A percentile compares a stretch with the other conserved stretches of the same genome.
These are phyloP conservation scores for Penicillium subrubescens DNA, from an alignment of 495 filamentous ascomycete genomes.

Conservation along the genomic window DNA sequence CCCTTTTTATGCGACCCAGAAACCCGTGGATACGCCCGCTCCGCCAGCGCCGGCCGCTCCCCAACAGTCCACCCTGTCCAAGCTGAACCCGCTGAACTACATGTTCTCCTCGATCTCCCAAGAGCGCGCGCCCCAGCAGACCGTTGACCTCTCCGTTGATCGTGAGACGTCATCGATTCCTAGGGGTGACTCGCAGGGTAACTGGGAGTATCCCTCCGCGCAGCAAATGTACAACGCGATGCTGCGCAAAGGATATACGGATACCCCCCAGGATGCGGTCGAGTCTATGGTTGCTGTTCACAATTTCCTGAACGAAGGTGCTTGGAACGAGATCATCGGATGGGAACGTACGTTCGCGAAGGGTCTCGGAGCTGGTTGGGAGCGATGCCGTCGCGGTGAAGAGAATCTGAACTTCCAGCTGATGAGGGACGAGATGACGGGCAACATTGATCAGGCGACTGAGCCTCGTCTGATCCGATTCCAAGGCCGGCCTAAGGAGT, in stretches of 20 bases:
- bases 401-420: conserved; percentile 50
- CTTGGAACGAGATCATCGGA: conserved; percentile 88
- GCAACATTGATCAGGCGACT: conserved; percentile 41
- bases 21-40: conserved; percentile 24
- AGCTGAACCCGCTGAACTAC: conserved; percentile 91
- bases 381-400: conserved; percentile 73
- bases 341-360: conserved; percentile 86
- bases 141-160: conserved; percentile 67
- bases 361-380: conserved; percentile 72
- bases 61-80: conserved; percentile 58
- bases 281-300: conserved; percentile 96
- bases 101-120: conserved; percentile 90
- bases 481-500: conserved; percentile 82
- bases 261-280: conserved; percentile 90
- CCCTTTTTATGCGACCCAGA: conserved; percentile 41
- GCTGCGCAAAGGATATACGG: conserved; percentile 90
- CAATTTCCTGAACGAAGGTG: conserved; percentile 97
- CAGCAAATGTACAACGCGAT: conserved; percentile 99
- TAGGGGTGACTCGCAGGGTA: conserved; percentile 67
- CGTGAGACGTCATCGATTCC: conserved; percentile 88
- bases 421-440: conserved; percentile 39
- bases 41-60: conserved; percentile 31
- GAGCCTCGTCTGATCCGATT: conserved; percentile 79
- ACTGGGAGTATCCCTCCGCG: conserved; percentile 97
- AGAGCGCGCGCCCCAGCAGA: conserved; percentile 70